Percentiles rank a stretch among this genome's conserved stretches.
phyloP scores from a whole-genome alignment of 1,284 basidiomycete genomes.

The Cryptococcus sp. region DNA sequence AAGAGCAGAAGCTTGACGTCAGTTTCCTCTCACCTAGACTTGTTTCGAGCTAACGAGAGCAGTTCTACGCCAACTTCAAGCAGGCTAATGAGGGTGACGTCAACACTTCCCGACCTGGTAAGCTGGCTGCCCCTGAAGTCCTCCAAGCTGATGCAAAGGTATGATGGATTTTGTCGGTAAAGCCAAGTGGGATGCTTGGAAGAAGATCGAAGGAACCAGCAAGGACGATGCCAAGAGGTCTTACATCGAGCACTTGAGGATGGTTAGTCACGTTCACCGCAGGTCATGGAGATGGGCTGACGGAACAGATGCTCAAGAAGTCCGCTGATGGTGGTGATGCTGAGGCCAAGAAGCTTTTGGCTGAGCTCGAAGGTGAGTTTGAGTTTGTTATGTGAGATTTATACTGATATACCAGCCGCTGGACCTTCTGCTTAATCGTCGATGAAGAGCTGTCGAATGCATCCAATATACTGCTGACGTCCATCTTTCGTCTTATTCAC shows the following conservation, averaged over 20 bases:
- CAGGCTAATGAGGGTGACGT: conserved; percentile 70
- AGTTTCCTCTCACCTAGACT: conserved; percentile 15
- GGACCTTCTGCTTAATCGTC: too few species aligned
- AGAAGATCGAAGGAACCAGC: conserved; percentile 63
- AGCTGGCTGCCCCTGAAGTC: conserved; percentile 6
- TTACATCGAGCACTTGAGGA: conserved; percentile 69
- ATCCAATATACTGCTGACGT: too few species aligned
- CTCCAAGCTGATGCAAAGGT: conserved; percentile 10
- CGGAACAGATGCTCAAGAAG: conserved; percentile 56
- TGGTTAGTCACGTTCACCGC: conserved; percentile 52
- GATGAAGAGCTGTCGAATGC: too few species aligned
- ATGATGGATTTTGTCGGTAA: conserved; percentile 48
- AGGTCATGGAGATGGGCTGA: not conserved
- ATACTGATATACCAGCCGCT: not conserved
- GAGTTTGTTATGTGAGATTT: not conserved
- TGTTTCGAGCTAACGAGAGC: not conserved
- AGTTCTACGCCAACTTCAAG: conserved; percentile 90
- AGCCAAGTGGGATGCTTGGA: conserved; percentile 71
- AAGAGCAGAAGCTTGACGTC: conserved; percentile 72
- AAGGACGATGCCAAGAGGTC: conserved; percentile 65
- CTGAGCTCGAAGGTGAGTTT: conserved; percentile 56
- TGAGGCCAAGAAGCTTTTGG: conserved; percentile 58
- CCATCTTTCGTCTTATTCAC: too few species aligned
- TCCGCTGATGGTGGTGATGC: conserved; percentile 49
- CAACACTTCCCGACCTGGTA: conserved; percentile 37